Evolutionary conservation across 768 basidiomycete species (phyloP).

Genomic region (Suillus occidentalis): DNA sequence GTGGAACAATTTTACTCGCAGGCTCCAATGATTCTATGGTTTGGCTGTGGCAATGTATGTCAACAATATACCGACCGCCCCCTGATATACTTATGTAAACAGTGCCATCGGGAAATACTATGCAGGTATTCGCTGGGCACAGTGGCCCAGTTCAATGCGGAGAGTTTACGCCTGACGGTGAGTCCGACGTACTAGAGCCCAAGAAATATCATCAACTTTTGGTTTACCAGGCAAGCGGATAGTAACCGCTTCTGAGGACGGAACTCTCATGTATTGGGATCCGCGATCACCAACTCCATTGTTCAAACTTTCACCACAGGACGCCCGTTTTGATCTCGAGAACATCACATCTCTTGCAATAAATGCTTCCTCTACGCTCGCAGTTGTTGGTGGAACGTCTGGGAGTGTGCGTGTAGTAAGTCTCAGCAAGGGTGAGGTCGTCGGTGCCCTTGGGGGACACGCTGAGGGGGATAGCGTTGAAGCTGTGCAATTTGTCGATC

Average conservation of each 20-base stretch:
- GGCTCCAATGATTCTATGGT: constrained; percentile 92
- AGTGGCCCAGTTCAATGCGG: constrained; percentile 82
- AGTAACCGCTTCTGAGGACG: constrained; percentile 81
- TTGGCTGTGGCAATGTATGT: constrained; percentile 96
- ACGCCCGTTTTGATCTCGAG: constrained; percentile 75
- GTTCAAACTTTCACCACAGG: constrained; percentile 73
- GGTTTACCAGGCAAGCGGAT: constrained; percentile 72
- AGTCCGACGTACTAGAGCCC: constrained; percentile 1
- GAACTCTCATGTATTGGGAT: constrained; percentile 87
- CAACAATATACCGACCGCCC: constrained; percentile 5
- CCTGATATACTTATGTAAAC: constrained; percentile 6
- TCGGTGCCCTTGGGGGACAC: constrained; percentile 79
- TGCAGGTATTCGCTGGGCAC: constrained; percentile 96
- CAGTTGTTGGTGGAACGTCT: constrained; percentile 82
- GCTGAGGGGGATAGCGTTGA: constrained; percentile 87
- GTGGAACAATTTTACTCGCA: constrained; percentile 81
- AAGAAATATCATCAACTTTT: constrained; percentile 6
- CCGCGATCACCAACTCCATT: constrained; percentile 75
- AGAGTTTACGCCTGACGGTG: constrained; percentile 89
- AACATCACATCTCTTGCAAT: constrained; percentile 87
- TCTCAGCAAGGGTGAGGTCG: constrained; percentile 81
- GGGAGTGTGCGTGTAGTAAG: constrained; percentile 89
- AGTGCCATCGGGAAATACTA: constrained; percentile 94
- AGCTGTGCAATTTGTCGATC: constrained; percentile 78
- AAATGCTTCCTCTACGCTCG: constrained; percentile 86